Evolutionary conservation across 1,284 basidiomycete genomes (phyloP), one percentile per base, ranked within the genome.

Genomic region (Chondrostereum purpureum): DNA sequence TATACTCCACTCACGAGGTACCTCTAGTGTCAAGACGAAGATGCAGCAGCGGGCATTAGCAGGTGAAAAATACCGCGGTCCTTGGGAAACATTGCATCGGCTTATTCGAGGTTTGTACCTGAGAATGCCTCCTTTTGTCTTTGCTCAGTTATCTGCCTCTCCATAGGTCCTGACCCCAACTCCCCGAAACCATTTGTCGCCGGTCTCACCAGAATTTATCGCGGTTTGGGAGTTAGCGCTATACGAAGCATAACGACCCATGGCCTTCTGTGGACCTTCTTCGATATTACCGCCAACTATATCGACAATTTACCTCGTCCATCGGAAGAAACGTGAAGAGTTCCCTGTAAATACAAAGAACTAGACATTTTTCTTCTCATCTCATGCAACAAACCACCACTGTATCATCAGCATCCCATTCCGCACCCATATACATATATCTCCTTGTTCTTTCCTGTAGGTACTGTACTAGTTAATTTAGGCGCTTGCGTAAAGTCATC

Each of bases 21-120:
- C 27, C 12, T 62, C 55, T 55, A 88, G 92, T 43, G 88, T 95
- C 46, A 96, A 96, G 69, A 95, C 92, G 0, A 92, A 93, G 60
- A 76, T 94, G 24, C 92, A 96, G 60, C 86, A 93, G 58, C 82
- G 92, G 44, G 83, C 89, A 11, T 70, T 96, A 24, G 85, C 90
- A 3, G 86, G 86, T 37, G 78, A 84, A 51, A 73, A 70, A 38
- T 76, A 80, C 51, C 77, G 83, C 48, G 75, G 81, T 34, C 72
- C 83, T 13, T 73, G 69, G 58, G 82, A 87, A 63, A 92, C 92
- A 4, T 72, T 93, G 44, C 68, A 69, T 51, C 79, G 88, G 21
- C 73, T 95, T 38, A 72, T 92, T 47, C 73, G 85, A 66, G 86
- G 86, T 85, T 58, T 40, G 63, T n/a, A n/a, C n/a, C n/a, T n/a